Conservation (phyloP, 2,329 filamentous ascomycete genomes). For the Scytalidium sp. region DNA sequence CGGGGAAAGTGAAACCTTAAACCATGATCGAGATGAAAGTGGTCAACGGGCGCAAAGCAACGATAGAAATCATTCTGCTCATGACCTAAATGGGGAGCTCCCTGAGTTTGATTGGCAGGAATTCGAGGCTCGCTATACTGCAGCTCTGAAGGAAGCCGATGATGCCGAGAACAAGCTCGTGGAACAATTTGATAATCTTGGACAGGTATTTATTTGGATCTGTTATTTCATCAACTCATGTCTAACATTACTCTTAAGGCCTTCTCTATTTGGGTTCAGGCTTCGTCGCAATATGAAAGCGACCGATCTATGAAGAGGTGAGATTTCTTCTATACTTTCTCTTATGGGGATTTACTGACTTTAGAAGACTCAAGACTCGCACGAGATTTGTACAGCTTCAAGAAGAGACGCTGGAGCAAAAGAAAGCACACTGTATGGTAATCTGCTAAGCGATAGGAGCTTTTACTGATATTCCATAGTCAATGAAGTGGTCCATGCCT, state of each 20-base stretch:
- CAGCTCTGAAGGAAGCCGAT: constrained; percentile 60
- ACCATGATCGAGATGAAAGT: not conserved
- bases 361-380: constrained; percentile 69
- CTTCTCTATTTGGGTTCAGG: constrained; percentile 75
- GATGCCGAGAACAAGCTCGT: constrained; percentile 63
- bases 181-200: constrained; percentile 63
- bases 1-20: not conserved
- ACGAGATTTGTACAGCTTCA: constrained; percentile 72
- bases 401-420: constrained; percentile 68
- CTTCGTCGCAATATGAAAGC: constrained; percentile 69
- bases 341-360: constrained; percentile 7
- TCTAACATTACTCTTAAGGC: constrained; percentile 48
- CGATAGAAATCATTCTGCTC: constrained; percentile 56
- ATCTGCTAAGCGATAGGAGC: not conserved
- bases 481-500: not conserved
- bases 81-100: constrained; percentile 17
- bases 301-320: constrained; percentile 75
- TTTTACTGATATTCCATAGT: not conserved
- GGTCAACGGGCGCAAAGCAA: not conserved
- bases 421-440: constrained; percentile 70
- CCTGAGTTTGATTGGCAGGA: constrained; percentile 70
- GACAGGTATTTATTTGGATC: constrained; percentile 37
- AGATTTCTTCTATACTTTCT: constrained; percentile 12
- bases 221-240: not conserved
- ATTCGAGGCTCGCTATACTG: constrained; percentile 68